Base-by-base conservation (phyloP, 768 basidiomycete genomes). In the Cystobasidium onofrii region DNA sequence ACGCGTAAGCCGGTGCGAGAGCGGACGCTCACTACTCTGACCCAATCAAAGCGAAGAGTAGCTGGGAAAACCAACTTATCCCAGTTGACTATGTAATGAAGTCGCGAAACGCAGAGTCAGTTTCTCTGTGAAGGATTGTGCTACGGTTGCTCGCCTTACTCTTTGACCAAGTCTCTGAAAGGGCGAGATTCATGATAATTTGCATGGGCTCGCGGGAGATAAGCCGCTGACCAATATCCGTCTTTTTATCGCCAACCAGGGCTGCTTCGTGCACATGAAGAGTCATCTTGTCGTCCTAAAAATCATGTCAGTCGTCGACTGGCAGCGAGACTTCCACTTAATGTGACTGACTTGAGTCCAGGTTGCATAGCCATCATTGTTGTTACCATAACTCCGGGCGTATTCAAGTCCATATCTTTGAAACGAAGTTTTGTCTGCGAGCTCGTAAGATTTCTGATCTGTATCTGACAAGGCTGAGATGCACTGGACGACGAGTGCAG, bases 181-280 rank as follows among this genome's bases (percentile, higher is more conserved):
- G 74, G 27, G 74, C 77, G 36, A 77, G 62, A 52, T 75, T 78
- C 46, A 74, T 52, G 7, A 76, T 29, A 41, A 75, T 41, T 13
- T 36, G n/a, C 69, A 71, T 71, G 1, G 94, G 93, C 81, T 97
- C 95, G 77, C 92, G 90, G 6, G 92, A 84, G 73, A 87, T 87
- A 15, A 94, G 78, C 36, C 94, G 84, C 76, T 85, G 83, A 44
- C 85, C 83, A 66, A 97, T 83, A 60, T 86, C 74, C 0, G 85
- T 82, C 4, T 76, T 78, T 0, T 85, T 23, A 81, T 93, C 89
- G 0, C 91, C 81, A 1, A 87, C 89, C n/a, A 92, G 17, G 31
- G 6, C 31, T 10, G 57, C 25, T 18, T 33, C 36, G n/a, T 31
- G 15, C 17, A 61, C 13, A 23, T 61, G 57, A 29, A 61, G 23